Evolutionary conservation across 768 basidiomycete genomes (phyloP).

Genomic region (Lactarius vividus): DNA sequence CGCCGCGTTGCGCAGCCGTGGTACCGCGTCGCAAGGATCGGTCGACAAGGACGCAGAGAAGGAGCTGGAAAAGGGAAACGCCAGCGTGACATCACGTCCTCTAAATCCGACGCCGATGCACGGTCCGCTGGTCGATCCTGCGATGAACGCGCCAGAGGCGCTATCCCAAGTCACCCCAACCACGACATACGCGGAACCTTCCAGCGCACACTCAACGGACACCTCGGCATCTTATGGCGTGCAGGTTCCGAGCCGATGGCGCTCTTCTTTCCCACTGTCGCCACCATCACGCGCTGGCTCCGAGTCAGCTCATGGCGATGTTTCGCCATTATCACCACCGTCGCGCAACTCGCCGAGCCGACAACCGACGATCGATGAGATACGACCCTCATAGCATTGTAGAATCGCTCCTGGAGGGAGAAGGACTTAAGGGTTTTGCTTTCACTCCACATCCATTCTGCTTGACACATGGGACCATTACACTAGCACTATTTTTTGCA

Average conservation of each 20-base stretch:
- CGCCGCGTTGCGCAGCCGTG: constrained; percentile 28
- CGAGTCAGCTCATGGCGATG: neutral
- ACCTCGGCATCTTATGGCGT: constrained; percentile 25
- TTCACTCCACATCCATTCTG: constrained; percentile 8
- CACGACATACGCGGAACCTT: constrained; percentile 20
- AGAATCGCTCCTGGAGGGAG: neutral
- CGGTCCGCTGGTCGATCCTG: constrained; percentile 39
- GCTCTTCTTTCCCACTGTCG: constrained; percentile 7
- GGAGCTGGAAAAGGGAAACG: constrained; percentile 25
- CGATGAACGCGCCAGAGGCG: constrained; percentile 38
- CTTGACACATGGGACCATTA: constrained; percentile 2
- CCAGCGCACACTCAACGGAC: constrained; percentile 24
- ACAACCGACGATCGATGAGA: constrained; percentile 15
- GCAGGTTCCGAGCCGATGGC: constrained; percentile 24
- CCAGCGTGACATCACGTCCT: constrained; percentile 35
- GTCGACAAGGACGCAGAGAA: constrained; percentile 34
- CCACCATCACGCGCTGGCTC: constrained; percentile 15
- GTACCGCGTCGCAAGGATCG: constrained; percentile 21
- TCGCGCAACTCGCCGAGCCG: constrained; percentile 4
- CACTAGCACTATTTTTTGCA: constrained; percentile 19
- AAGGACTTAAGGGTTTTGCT: constrained; percentile 3
- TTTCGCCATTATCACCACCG: constrained; percentile 7
- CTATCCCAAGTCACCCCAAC: constrained; percentile 46
- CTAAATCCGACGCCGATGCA: constrained; percentile 53
- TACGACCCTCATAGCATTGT: constrained; percentile 11